A percentile compares a stretch with the other conserved stretches of the same genome.
phyloP scores from a whole-genome alignment of 1,284 basidiomycete species.

The Ustilago esculenta region DNA sequence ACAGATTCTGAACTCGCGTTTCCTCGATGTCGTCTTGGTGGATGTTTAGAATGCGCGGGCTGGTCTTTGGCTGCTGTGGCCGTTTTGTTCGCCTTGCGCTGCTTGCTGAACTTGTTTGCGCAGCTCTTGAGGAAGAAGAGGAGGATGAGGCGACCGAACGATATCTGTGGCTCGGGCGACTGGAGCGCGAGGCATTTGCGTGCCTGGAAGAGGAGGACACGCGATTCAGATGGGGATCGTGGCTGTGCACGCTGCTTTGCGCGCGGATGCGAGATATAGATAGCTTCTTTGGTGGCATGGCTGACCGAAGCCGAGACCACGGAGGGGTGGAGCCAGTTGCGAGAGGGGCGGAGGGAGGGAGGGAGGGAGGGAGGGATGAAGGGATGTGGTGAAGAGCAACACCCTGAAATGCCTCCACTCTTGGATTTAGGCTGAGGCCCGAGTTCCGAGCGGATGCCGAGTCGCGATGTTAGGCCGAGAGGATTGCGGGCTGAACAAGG shows the following conservation, averaged over 20 bases:
- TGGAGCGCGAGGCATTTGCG: conserved; percentile 5
- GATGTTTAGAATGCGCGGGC: conserved; percentile 30
- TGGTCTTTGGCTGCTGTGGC: conserved; percentile 18
- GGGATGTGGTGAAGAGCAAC: background rate
- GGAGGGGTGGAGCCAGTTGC: too few relatives aligned
- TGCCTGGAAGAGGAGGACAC: conserved; percentile 10
- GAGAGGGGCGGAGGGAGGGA: too few relatives aligned
- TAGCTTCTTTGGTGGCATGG: conserved; percentile 35
- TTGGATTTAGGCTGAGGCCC: background rate
- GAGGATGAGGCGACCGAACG: conserved; percentile 7
- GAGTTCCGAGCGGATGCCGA: conserved; percentile 1
- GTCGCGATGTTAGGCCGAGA: too few relatives aligned
- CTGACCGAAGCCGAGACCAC: too few relatives aligned
- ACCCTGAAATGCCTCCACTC: too few relatives aligned
- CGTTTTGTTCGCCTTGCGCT: conserved; percentile 1
- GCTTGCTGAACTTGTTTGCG: background rate
- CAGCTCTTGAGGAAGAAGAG: background rate
- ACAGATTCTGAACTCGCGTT: conserved; percentile 23
- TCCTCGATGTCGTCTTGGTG: conserved; percentile 31
- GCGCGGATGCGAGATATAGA: conserved; percentile 33
- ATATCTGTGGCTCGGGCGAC: conserved; percentile 15
- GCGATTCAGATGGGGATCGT: conserved; percentile 40
- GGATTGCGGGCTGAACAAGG: too few relatives aligned
- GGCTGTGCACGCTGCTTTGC: conserved; percentile 23
- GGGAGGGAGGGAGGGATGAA: background rate